Base-by-base conservation (phyloP, 805 yeast species). In the Yarrowia osloensis region DNA sequence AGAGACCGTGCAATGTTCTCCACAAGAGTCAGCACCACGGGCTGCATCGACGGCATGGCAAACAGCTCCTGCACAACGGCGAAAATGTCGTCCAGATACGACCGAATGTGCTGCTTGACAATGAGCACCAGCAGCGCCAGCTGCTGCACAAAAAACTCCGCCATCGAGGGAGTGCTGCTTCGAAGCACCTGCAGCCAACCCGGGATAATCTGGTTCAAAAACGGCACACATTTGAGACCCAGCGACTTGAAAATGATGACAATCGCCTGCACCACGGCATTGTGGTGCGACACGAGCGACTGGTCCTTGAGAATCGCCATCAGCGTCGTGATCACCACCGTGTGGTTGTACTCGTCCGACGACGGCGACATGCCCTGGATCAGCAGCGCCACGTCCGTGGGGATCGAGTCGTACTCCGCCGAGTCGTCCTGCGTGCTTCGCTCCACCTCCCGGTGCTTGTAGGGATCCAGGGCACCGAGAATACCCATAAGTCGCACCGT, bases 331-430 rank as follows among this genome's bases (percentile, higher is more conserved):
- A 95, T 90, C 0, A 94, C 98, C 26, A 95, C 98, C 0, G 97
- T 92, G 2, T 98, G 97, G 73, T 90, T 93, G 72, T 93, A 95
- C 71, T 94, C 98, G 67, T 93, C 98, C 0, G 78, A 73, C 0
- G 96, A 88, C 1, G 98, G 98, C 7, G 97, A 89, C 83, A 91
- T 89, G 4, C 97, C 97, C 73, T 90, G 90, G 93, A 95, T 91
- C 65, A 95, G 80, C 26, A 95, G 79, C 6, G 94, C 91, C 70
- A 94, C 89, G 73, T 95, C 99, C 7, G 92, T 86, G 0, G 98
- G 89, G 3, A 97, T 95, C 2, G 94, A 91, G 73, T 89, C 89
- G 69, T 90, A 94, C 70, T 90, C 96, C 71, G 81, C 73, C 1
- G 72, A 69, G 28, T 71, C 73, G 29, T 74, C 75, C n/a, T 78